phyloP scores from a whole-genome alignment of 2,329 filamentous ascomycete genomes.

The Pleomassaria siparia region DNA sequence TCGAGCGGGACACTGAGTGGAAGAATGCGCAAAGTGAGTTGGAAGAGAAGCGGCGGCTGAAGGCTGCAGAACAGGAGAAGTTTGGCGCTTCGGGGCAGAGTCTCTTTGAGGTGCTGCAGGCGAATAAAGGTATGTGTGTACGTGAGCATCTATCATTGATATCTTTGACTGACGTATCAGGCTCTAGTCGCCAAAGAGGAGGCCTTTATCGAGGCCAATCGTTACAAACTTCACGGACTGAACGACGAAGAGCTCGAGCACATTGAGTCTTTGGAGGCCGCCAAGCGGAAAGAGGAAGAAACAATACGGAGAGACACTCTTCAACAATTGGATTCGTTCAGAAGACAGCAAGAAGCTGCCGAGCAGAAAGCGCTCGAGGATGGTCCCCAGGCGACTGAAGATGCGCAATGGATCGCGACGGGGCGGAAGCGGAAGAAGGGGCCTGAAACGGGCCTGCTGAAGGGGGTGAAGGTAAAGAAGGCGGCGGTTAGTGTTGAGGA shows the following conservation, averaged over 20 bases:
- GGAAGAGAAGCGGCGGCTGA: constrained; percentile 59
- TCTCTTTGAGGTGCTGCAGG: constrained; percentile 74
- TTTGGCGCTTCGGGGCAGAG: constrained; percentile 58
- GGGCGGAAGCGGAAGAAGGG: constrained; percentile 57
- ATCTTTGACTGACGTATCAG: constrained; percentile 35
- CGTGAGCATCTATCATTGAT: constrained; percentile 12
- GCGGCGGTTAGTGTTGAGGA: constrained; percentile 25
- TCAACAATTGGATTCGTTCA: constrained; percentile 61
- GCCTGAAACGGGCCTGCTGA: constrained; percentile 36
- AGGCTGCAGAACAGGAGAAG: constrained; percentile 58
- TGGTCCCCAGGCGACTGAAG: constrained; percentile 41
- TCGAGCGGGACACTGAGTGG: constrained; percentile 59
- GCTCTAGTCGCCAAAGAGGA: constrained; percentile 73
- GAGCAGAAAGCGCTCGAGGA: constrained; percentile 52
- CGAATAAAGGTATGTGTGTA: constrained; percentile 68
- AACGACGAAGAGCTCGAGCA: constrained; percentile 81
- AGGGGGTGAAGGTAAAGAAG: constrained; percentile 49
- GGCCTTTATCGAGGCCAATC: constrained; percentile 72
- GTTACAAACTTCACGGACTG: constrained; percentile 72
- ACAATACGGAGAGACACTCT: constrained; percentile 60
- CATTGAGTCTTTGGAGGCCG: constrained; percentile 62
- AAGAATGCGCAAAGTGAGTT: constrained; percentile 65
- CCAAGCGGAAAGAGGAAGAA: constrained; percentile 58
- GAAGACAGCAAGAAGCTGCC: constrained; percentile 60
- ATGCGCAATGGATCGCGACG: constrained; percentile 52